These are phyloP conservation scores for Cladosporium sp. DNA, from an alignment of 2,329 filamentous ascomycete genomes.

Conservation along the genomic window DNA sequence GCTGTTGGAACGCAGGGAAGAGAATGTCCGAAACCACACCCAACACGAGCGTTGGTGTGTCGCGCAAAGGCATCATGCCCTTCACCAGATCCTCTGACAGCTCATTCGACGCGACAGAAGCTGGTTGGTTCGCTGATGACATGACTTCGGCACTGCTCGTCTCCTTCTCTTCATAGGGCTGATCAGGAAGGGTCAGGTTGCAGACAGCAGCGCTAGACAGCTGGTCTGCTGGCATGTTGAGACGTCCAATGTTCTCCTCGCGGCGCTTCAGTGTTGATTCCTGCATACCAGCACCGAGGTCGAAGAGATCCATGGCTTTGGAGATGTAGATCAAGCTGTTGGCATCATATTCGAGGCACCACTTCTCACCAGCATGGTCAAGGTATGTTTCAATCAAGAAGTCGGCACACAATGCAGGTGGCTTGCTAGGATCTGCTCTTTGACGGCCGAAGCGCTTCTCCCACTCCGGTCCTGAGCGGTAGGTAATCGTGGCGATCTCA, in stretches of 20 bases:
- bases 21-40: constrained; percentile 94
- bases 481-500: constrained; percentile 96
- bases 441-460: constrained; percentile 87
- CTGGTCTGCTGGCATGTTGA: constrained; percentile 38
- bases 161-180: constrained; percentile 84
- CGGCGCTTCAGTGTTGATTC: constrained; percentile 59
- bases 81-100: constrained; percentile 76
- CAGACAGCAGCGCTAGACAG: constrained; percentile 52
- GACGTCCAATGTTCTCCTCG: constrained; percentile 54
- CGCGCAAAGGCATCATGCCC: constrained; percentile 66
- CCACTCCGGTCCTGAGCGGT: constrained; percentile 95
- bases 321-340: constrained; percentile 95
- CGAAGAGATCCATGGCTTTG: constrained; percentile 98
- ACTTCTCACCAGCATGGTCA: constrained; percentile 97
- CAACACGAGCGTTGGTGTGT: constrained; percentile 81
- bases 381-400: constrained; percentile 98
- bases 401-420: constrained; percentile 91
- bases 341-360: constrained; percentile 91
- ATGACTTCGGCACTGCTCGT: constrained; percentile 43
- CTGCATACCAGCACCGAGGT: constrained; percentile 72
- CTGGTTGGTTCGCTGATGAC: constrained; percentile 25
- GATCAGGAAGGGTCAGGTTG: constrained; percentile 74
- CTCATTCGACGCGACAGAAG: constrained; percentile 37
- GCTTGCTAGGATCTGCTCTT: constrained; percentile 78
- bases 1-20: constrained; percentile 97